A percentile compares a stretch with the other conserved stretches of the same genome.
These are phyloP conservation scores for Russula virescens DNA, from an alignment of 768 basidiomycete genomes.

Conservation along the genomic window DNA sequence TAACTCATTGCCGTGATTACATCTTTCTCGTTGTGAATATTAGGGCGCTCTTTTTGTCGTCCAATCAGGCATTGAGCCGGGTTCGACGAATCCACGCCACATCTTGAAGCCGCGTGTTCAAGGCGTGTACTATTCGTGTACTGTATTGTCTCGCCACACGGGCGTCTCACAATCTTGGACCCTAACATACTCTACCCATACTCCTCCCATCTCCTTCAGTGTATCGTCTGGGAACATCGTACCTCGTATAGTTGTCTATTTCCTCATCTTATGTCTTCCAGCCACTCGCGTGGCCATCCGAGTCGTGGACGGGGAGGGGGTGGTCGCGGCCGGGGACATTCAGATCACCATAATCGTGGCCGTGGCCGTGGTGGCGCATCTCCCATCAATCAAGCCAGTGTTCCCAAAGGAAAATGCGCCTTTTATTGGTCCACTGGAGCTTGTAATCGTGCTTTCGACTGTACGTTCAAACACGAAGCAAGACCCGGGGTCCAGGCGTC, in stretches of 20 bases:
- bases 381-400: background rate
- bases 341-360: conserved; percentile 18
- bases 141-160: conserved; percentile 11
- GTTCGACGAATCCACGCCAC: background rate
- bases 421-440: conserved; percentile 30
- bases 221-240: no score
- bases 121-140: no score
- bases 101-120: background rate
- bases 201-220: no score
- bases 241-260: no score
- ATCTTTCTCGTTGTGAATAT: conserved; percentile 26
- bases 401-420: conserved; percentile 28
- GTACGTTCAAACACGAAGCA: conserved; percentile 27
- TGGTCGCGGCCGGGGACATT: background rate
- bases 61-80: no score
- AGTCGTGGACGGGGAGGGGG: conserved; percentile 4
- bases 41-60: no score
- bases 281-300: no score
- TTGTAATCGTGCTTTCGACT: conserved; percentile 29
- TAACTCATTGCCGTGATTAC: no score
- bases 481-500: conserved; percentile 9
- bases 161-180: background rate
- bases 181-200: no score
- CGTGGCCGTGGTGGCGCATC: conserved; percentile 13
- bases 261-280: no score